These are phyloP conservation scores for Whalleya microplaca DNA, from an alignment of 2,329 filamentous ascomycete genomes.

Conservation along the genomic window DNA sequence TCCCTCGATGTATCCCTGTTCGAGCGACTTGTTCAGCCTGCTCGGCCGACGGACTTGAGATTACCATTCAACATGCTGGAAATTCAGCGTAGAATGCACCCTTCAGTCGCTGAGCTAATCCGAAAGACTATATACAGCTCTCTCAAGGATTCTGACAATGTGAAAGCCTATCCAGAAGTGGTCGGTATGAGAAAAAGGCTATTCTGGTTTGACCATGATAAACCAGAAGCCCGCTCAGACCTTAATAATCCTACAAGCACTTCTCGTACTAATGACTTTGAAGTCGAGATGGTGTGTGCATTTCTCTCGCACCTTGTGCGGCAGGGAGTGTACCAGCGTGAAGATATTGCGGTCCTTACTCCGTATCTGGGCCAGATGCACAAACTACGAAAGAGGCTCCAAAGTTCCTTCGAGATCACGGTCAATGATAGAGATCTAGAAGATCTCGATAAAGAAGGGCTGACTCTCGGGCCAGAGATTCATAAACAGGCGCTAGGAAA, in stretches of 20 bases:
- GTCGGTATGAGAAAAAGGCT: constrained; percentile 52
- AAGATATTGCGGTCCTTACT: constrained; percentile 73
- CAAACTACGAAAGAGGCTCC: constrained; percentile 51
- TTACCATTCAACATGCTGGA: constrained; percentile 45
- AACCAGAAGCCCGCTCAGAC: constrained; percentile 31
- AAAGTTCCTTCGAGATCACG: constrained; percentile 58
- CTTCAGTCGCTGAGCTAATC: constrained; percentile 57
- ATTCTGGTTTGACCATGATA: constrained; percentile 64
- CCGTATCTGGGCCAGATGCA: constrained; percentile 64
- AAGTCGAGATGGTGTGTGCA: constrained; percentile 65
- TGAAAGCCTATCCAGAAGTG: constrained; percentile 46
- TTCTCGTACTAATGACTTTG: constrained; percentile 60
- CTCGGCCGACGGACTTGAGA: constrained; percentile 27
- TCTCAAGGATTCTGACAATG: constrained; percentile 51
- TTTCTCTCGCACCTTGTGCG: constrained; percentile 67
- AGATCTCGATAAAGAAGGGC: constrained; percentile 43
- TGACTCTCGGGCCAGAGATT: background rate
- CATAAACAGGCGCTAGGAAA: constrained; percentile 47
- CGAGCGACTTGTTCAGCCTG: constrained; percentile 54
- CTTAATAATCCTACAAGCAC: constrained; percentile 42
- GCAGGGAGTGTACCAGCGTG: constrained; percentile 62
- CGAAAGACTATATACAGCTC: constrained; percentile 56
- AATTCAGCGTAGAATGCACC: constrained; percentile 63
- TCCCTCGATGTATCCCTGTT: constrained; percentile 64
- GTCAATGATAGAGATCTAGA: constrained; percentile 66